A percentile compares a stretch with the other conserved stretches of the same genome.
These are phyloP conservation scores for Penicillium chermesinum DNA, from an alignment of 495 filamentous ascomycete genomes.

Conservation along the genomic window DNA sequence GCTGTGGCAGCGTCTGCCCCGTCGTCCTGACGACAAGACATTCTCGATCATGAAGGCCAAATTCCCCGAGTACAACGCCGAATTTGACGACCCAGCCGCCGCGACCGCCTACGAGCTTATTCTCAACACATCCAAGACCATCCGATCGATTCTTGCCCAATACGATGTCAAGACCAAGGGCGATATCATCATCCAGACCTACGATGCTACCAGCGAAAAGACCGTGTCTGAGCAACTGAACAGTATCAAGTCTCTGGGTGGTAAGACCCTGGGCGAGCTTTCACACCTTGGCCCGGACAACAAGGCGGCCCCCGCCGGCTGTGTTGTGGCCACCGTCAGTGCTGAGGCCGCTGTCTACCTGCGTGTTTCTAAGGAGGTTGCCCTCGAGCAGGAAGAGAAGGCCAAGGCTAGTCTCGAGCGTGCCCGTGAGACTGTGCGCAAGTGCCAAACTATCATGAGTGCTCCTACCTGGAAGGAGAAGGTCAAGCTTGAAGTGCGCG, in stretches of 20 bases:
- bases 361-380: slow-evolving; percentile 62
- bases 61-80: slow-evolving; percentile 54
- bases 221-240: slow-evolving; percentile 54
- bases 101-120: slow-evolving; percentile 64
- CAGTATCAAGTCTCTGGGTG: slow-evolving; percentile 59
- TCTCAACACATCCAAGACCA: slow-evolving; percentile 50
- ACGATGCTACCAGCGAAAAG: slow-evolving; percentile 48
- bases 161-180: slow-evolving; percentile 56
- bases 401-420: slow-evolving; percentile 49
- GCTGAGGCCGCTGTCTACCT: slow-evolving; percentile 64
- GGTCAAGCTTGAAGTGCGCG: slow-evolving; percentile 51
- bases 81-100: slow-evolving; percentile 53
- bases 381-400: slow-evolving; percentile 60
- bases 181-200: slow-evolving; percentile 55
- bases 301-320: slow-evolving; percentile 57
- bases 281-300: slow-evolving; percentile 40
- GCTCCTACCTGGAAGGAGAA: slow-evolving; percentile 40
- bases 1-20: slow-evolving; percentile 73
- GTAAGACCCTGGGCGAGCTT: slow-evolving; percentile 56
- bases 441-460: slow-evolving; percentile 30
- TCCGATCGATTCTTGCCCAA: slow-evolving; percentile 54
- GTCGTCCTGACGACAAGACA: slow-evolving; percentile 55
- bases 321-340: slow-evolving; percentile 64
- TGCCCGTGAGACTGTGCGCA: slow-evolving; percentile 32
- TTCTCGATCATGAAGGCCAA: slow-evolving; percentile 62